Base-by-base conservation (phyloP, 805 yeast species). In the Candida xiaguanensis region DNA sequence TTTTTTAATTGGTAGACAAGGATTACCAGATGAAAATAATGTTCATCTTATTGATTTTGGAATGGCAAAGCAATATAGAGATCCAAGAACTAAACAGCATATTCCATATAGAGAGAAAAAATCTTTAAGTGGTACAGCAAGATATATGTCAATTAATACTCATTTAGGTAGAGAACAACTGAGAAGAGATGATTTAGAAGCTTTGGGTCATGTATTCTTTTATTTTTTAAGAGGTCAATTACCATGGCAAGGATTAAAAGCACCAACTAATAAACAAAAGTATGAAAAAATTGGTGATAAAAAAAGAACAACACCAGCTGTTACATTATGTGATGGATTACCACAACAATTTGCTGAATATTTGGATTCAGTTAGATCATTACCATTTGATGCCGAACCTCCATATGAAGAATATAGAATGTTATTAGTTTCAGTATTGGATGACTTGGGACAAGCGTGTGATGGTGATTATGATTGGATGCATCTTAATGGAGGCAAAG, bases 181-280 rank as follows among this genome's bases (percentile, higher is more conserved):
- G 54, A 82, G 99, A 59, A 77, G 99, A 54, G 99, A 93, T 58
- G 99, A 93, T 65, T 75, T 93, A 56, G 99, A 93, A 68, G 87
- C 95, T 40, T 73, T 93, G 56, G 99, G 97, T 24, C 97, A 93
- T 62, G 99, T 93, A 7, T 88, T 93, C 56, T 85, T 93, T 70
- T 93, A 93, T 65, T 93, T 93, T 63, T 65, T 91, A 49, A 78
- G 95, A 53, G 99, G 99, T 33, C 86, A 86, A 43, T 72, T 93
- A 55, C 99, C 99, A 46, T 93, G 99, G 99, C 99, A 93, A 70
- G 99, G 99, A 18, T 74, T 93, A 50, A 91, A 93, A 63, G 99
- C 99, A 6, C 96, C 96, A 49, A 90, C 96, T 29, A 93, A 93
- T 72, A 91, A 93, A 66, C 96, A 88, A 55, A 93, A 93, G 67